Evolutionary conservation across 139 green algal genomes (phyloP), one percentile per base, ranked within the genome.

Genomic region (Mesotaenium endlicherianum): DNA sequence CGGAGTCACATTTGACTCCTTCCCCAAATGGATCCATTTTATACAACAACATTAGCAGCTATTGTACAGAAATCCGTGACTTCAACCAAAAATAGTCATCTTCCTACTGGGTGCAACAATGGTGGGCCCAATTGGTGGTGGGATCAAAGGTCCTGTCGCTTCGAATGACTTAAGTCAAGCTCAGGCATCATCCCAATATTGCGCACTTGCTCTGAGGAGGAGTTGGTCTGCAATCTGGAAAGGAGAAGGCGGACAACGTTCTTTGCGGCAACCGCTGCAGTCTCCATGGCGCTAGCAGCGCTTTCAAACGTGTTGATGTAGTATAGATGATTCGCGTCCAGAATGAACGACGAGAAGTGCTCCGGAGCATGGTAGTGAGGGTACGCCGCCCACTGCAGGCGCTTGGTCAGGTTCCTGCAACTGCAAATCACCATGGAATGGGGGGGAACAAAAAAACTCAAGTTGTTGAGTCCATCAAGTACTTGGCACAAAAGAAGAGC

Each of bases 261-360:
- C n/a, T 86, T 80, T 8, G 80, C 80, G 1, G 80, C 70, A 83
- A 86, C 80, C 1, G 80, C 80, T 3, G 71, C 71, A 20, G 80
- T 86, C 49, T 86, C 80, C 11, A 86, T 53, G 8, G 80, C 71
- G 36, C 80, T 86, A 26, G 80, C 80, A 58, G 74, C 80, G 86
- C 50, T 86, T 44, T 86, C 80, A 30, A 86, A 86, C 34, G 80
- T 72, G 71, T 85, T 86, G 2, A 85, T 50, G 42, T 86, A 86
- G 58, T 86, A 86, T 71, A 86, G 43, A 11, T 86, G 80, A 20
- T 86, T 69, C 2, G 0, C 70, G 31, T 86, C 80, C 49, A 86
- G 69, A 1, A 86, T 31, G 38, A 86, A 86, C 11, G 80, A 71
- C 3, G 80, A 31, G 86, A 86, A 86, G 16, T 16, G 38, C 39